These are phyloP conservation scores for Hypoxylon rickii DNA, from an alignment of 495 filamentous ascomycete genomes.

Conservation along the genomic window DNA sequence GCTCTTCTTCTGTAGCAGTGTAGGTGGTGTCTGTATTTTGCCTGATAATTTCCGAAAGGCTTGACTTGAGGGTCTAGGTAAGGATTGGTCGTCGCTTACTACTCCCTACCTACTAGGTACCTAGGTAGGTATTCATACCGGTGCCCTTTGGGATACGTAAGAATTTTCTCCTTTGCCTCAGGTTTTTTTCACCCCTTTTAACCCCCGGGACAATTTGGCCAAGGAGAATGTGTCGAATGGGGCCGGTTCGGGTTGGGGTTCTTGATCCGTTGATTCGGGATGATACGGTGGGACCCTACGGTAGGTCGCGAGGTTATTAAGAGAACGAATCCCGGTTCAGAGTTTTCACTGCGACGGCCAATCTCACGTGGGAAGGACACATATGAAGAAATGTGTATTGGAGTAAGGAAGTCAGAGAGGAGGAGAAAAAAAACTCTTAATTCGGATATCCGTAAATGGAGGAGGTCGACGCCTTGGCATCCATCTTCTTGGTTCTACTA, in stretches of 20 bases:
- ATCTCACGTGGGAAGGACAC: too few relatives aligned
- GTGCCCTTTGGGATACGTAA: conserved; percentile 21
- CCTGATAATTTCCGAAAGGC: conserved; percentile 37
- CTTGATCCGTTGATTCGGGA: conserved; percentile 32
- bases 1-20: neutral
- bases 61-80: conserved; percentile 22
- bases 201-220: conserved; percentile 5
- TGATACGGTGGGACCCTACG: conserved; percentile 23
- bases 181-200: conserved; percentile 1
- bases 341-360: conserved; percentile 13
- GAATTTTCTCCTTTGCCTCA: conserved; percentile 4
- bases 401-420: conserved; percentile 6
- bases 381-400: conserved; percentile 4
- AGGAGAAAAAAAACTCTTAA: neutral
- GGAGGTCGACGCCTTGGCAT: conserved; percentile 22
- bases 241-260: conserved; percentile 26
- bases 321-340: conserved; percentile 18
- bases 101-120: conserved; percentile 13
- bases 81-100: too few relatives aligned
- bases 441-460: conserved; percentile 32
- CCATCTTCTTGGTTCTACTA: conserved; percentile 28
- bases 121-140: conserved; percentile 12
- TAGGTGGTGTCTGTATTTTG: conserved; percentile 21
- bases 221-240: conserved; percentile 12
- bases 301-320: conserved; percentile 16